A percentile compares a stretch with the other conserved stretches of the same genome.
Evolutionary conservation across 2,329 filamentous ascomycete species (phyloP).

Genomic region (Fusarium oxysporum): DNA sequence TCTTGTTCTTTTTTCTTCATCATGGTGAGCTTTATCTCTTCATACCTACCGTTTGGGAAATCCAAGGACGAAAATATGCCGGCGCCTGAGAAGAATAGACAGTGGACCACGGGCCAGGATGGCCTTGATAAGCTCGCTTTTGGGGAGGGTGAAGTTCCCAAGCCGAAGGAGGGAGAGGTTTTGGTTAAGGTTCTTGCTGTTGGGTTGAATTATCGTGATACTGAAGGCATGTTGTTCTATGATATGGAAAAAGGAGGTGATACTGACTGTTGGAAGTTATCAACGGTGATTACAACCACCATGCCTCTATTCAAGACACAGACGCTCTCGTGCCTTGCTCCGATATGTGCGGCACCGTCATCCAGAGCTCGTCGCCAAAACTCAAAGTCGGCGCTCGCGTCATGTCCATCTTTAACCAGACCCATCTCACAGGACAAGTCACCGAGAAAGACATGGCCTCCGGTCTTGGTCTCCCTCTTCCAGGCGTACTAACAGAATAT

Average conservation of each 20-base stretch:
- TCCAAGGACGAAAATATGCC: conserved; percentile 17
- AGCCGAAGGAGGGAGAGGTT: conserved; percentile 63
- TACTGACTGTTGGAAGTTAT: conserved; percentile 58
- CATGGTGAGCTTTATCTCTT: conserved; percentile 41
- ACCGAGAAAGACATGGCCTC: conserved; percentile 64
- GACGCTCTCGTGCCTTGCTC: conserved; percentile 71
- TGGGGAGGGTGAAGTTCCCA: conserved; percentile 58
- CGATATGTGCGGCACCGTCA: conserved; percentile 75
- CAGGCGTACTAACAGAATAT: conserved; percentile 69
- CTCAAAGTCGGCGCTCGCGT: conserved; percentile 73
- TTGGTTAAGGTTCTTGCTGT: conserved; percentile 61
- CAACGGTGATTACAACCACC: conserved; percentile 75
- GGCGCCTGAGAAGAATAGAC: conserved; percentile 50
- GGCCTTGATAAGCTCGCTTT: conserved; percentile 66
- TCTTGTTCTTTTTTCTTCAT: not conserved
- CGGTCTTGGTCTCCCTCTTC: conserved; percentile 70
- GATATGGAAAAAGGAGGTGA: not conserved
- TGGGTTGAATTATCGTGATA: conserved; percentile 63
- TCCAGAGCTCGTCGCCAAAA: conserved; percentile 52
- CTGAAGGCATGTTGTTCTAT: conserved; percentile 54
- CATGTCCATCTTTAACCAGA: conserved; percentile 71
- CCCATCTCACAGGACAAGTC: conserved; percentile 69
- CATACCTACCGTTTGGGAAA: conserved; percentile 37
- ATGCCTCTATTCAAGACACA: conserved; percentile 60
- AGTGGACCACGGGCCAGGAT: conserved; percentile 67